Base-by-base conservation (phyloP, 768 basidiomycete species). In the Boletus sp. region DNA sequence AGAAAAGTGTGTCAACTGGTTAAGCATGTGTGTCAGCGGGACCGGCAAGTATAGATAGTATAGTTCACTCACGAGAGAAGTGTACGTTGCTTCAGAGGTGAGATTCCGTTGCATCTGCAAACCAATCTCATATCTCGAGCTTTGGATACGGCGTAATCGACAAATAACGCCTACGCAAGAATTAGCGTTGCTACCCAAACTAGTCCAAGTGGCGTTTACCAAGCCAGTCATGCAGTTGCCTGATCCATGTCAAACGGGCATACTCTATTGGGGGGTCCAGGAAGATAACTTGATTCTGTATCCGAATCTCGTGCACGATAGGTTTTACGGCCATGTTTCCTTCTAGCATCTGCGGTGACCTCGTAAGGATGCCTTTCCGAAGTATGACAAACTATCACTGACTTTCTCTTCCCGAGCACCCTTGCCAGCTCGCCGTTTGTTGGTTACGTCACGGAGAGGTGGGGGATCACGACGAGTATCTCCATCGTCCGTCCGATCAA, bases 201-300 rank as follows among this genome's bases (percentile, higher is more conserved):
- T n/a, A n/a, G 15, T 35, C 29, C 25, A 27, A 25, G 37, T 15
- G 47, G 13, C 4, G 57, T 73, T 38, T 56, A 87, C 90, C 91
- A 14, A 98, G 76, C 87, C 92, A 92, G 54, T 88, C 87, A 63
- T 98, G 95, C 56, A 97, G 73, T 67, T 95, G 90, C 42, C 79
- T 81, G 56, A 95, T 81, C 95, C 95, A 98, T 9, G 82, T 88
- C 47, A 88, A 83, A 39, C 95, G 84, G 0, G 96, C 93, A 63
- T 90, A 83, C 70, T 98, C 96, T 75, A 98, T 92, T 55, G 97
- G 97, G 27, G 97, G 97, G 69, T 98, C 96, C 48, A 98, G 79
- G 76, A 97, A 98, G 71, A 99, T 98, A 59, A 98, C 93, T 69
- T 99, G 97, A 68, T 99, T 97, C 67, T 95, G 90, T 80, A 98